Base-by-base conservation (phyloP, 768 basidiomycete genomes). In the Trichaptum fuscoviolaceum region DNA sequence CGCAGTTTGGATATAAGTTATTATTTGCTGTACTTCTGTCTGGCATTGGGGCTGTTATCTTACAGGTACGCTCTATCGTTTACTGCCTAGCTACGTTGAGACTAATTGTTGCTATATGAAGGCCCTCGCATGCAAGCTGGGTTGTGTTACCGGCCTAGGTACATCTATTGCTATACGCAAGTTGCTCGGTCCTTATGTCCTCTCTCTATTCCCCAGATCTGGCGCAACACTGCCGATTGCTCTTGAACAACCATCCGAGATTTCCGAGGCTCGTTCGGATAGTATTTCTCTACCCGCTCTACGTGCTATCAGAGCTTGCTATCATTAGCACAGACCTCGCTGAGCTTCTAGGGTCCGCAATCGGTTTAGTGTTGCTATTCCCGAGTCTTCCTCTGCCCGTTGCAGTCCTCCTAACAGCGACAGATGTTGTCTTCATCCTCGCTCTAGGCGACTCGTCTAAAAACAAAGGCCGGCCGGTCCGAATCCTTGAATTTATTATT, bases 1-100 rank as follows among this genome's bases (percentile, higher is more conserved):
- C 91, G 23, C 75, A 87, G 65, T 96, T 84, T 73, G 95, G 96
- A 0, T 97, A 96, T 77, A 85, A 84, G 67, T 81, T 96, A 17
- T 83, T 99, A 34, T 96, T 96, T 76, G 82, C 93, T 18, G 88
- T 99, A 12, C 82, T 97, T 7, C 74, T 97, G 23, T 81, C 95
- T 1, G 94, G 94, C 10, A 69, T 96, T 8, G 87, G 92, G 65
- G 95, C 93, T 18, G 89, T 91, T 1, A 87, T 92, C 68, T 81
- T 95, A 18, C 96, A 97, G 84, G 91, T 86, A 60, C 52, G 76
- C 74, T 35, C 35, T 27, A 25, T n/a, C 17, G 36, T 59, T 17
- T 25, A n/a, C 35, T 7, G 8, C 24, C 27, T 58, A 30, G 12
- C 7, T 64, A 15, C 25, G 20, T 52, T 18, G 57, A 57, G 65